These are phyloP conservation scores for Saccharomycopsis fermentans DNA, from an alignment of 805 yeast species.

Conservation along the genomic window DNA sequence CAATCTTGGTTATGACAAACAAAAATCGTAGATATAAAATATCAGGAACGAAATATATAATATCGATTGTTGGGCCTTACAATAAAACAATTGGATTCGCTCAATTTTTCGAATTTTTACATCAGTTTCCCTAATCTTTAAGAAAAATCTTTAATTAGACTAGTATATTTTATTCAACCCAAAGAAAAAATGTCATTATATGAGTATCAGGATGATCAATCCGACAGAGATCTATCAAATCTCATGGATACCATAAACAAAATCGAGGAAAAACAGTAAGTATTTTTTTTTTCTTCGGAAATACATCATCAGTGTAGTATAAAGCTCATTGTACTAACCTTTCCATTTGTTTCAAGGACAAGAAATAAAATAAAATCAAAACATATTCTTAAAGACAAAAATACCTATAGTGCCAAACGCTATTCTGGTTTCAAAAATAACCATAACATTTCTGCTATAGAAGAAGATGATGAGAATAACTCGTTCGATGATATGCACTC, in stretches of 20 bases:
- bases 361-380: constrained; percentile 10
- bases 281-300: not conserved
- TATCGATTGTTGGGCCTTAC: not conserved
- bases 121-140: too few relatives aligned
- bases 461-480: not conserved
- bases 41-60: not conserved
- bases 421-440: not conserved
- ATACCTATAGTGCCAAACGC: not conserved
- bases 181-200: constrained; percentile 6
- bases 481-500: constrained; percentile 12
- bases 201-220: constrained; percentile 14
- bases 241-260: constrained; percentile 13
- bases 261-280: constrained; percentile 9
- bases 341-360: not conserved
- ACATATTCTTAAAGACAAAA: not conserved
- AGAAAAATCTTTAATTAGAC: too few relatives aligned
- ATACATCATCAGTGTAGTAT: not conserved
- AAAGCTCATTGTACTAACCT: not conserved
- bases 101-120: not conserved
- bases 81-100: not conserved
- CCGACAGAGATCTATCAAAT: constrained; percentile 16
- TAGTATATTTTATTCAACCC: too few relatives aligned
- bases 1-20: not conserved
- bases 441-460: not conserved
- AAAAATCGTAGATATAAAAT: not conserved